Evolutionary conservation across 2,329 filamentous ascomycete species (phyloP), one percentile per base, ranked within the genome.

Genomic region (Diplodia sapinea): DNA sequence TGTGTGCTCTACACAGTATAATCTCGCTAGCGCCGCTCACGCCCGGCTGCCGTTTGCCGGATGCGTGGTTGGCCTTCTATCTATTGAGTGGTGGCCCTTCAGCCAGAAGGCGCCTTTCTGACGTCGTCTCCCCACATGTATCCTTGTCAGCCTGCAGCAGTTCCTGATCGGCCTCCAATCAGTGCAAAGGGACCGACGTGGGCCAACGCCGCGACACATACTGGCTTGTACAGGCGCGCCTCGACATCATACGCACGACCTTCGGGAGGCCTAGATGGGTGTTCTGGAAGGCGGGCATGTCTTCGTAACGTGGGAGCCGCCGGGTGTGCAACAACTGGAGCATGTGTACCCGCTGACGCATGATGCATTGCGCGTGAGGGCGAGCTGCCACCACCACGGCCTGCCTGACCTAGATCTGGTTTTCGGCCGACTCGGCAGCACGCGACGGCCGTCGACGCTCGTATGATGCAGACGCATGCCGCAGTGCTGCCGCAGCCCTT

Each of bases 81-180:
- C 43, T 20, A 47, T 11, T 8, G 43, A 47, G 43, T 47, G 43
- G n/a, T n/a, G 31, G 26, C n/a, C 33, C 31, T 40, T 13, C 54
- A n/a, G 38, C 54, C 31, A 29, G 17, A 26, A 43, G 12, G 33
- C 55, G 38, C 47, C 11, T n/a, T 43, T 56, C 54, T 56, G 55
- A 59, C 55, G 55, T 59, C 23, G 38, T 3, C 23, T 29, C 55
- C 55, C 55, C 55, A 59, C 55, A 36, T 26, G n/a, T 20, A 23
- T 43, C 33, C 55, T 20, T n/a, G 20, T 52, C 50, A 23, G 20
- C 20, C 36, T 38, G 36, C 55, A 43, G 13, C 36, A 59, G 23
- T 36, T 47, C 36, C 40, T 38, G 33, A 13, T 43, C 38, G 13
- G 55, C 36, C 15, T 59, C 55, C 36, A 29, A 26, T 26, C 40